A percentile compares a stretch with the other conserved stretches of the same genome.
phyloP scores from a whole-genome alignment of 192 early-diverging fungal species.

The Chytriomyces sp. region DNA sequence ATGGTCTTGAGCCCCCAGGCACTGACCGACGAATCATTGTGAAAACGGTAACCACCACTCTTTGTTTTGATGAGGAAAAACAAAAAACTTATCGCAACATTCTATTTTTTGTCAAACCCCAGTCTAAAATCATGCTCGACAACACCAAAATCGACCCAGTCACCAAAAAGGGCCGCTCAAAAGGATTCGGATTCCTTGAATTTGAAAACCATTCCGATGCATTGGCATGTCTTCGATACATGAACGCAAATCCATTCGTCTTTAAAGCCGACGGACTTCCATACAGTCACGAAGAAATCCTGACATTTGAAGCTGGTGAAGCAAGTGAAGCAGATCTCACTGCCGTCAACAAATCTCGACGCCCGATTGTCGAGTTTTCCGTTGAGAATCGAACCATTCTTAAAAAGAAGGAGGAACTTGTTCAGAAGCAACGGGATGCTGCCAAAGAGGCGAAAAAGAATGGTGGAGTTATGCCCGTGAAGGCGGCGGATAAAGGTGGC shows the following conservation, averaged over 20 bases:
- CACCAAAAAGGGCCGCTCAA: constrained; percentile 71
- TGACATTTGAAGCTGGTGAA: constrained; percentile 8
- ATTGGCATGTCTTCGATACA: constrained; percentile 86
- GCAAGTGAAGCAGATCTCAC: constrained; percentile 15
- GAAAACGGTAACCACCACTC: constrained; percentile 46
- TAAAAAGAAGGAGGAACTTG: constrained; percentile 59
- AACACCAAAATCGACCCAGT: constrained; percentile 78
- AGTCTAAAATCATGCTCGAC: constrained; percentile 83
- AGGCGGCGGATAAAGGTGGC: constrained; percentile 21
- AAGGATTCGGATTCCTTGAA: constrained; percentile 95
- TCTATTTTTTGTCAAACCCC: constrained; percentile 12
- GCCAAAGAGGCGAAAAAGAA: constrained; percentile 30
- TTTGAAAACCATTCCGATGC: constrained; percentile 87
- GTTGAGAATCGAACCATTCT: constrained; percentile 85
- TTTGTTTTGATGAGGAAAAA: neutral
- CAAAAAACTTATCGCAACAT: constrained; percentile 34
- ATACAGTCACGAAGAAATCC: constrained; percentile 35
- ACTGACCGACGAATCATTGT: constrained; percentile 50
- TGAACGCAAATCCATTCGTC: constrained; percentile 74
- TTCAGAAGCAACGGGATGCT: constrained; percentile 29
- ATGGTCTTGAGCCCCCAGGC: constrained; percentile 51
- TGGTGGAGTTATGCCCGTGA: constrained; percentile 14
- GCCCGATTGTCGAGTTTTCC: constrained; percentile 89
- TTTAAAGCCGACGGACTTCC: constrained; percentile 32
- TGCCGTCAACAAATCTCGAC: constrained; percentile 45